Evolutionary conservation across 2,329 filamentous ascomycete species (phyloP).

Genomic region (Colletotrichum sp.): DNA sequence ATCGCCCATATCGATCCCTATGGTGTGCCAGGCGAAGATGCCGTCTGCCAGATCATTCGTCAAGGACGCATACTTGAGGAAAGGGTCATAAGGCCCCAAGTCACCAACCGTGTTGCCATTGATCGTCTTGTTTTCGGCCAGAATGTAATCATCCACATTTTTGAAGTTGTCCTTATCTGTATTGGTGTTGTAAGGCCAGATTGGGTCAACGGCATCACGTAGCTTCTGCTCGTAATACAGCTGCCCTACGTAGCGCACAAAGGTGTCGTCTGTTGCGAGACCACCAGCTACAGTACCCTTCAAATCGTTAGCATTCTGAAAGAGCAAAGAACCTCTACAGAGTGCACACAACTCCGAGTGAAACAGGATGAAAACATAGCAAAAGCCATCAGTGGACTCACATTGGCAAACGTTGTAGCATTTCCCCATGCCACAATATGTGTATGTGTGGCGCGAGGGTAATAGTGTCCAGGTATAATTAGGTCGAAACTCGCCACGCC

Average conservation of each 20-base stretch:
- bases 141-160: slow-evolving; percentile 31
- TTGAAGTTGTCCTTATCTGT: slow-evolving; percentile 18
- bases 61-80: slow-evolving; percentile 62
- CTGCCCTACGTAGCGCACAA: slow-evolving; percentile 57
- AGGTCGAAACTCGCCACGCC: slow-evolving; percentile 48
- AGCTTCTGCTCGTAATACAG: slow-evolving; percentile 67
- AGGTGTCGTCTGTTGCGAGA: background rate
- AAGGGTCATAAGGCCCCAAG: slow-evolving; percentile 44
- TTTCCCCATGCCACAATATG: slow-evolving; percentile 46
- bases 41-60: slow-evolving; percentile 58
- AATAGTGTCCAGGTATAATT: slow-evolving; percentile 51
- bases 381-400: slow-evolving; percentile 30
- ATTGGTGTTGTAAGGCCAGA: slow-evolving; percentile 52
- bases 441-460: slow-evolving; percentile 50
- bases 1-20: background rate
- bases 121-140: slow-evolving; percentile 40
- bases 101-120: background rate
- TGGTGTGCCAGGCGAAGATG: slow-evolving; percentile 51
- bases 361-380: slow-evolving; percentile 46
- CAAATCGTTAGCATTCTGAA: background rate
- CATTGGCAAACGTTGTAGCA: slow-evolving; percentile 34
- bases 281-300: background rate
- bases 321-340: background rate
- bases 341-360: background rate
- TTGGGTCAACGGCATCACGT: slow-evolving; percentile 54